phyloP scores from a whole-genome alignment of 1,139 yeast genomes.

The Saccharomycopsis crataegensis region DNA sequence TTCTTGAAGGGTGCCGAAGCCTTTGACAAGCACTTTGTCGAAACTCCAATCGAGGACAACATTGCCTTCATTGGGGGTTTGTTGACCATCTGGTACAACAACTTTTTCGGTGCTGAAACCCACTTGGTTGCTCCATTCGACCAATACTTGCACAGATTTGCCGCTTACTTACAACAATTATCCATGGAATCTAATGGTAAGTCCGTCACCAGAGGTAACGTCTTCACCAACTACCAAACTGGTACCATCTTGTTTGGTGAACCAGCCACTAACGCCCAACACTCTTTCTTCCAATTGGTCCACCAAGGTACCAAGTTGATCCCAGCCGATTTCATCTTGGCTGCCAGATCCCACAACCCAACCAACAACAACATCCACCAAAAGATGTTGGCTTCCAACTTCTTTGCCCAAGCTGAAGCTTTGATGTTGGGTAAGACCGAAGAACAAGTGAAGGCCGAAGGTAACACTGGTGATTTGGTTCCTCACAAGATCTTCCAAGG shows the following conservation, averaged over 20 bases:
- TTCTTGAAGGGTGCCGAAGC: conserved; percentile 98
- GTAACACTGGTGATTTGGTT: conserved; percentile 74
- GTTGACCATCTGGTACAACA: conserved; percentile 95
- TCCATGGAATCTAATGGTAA: conserved; percentile 99
- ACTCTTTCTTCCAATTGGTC: conserved; percentile 97
- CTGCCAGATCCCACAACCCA: conserved; percentile 98
- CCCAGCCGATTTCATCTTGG: conserved; percentile 93
- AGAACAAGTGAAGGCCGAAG: conserved; percentile 80
- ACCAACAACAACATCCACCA: conserved; percentile 91
- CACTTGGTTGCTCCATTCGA: conserved; percentile 98
- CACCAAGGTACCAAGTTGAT: conserved; percentile 98
- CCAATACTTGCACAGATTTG: conserved; percentile 98
- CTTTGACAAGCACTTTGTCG: conserved; percentile 80
- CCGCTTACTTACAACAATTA: conserved; percentile 96
- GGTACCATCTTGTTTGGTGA: conserved; percentile 96
- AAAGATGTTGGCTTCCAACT: conserved; percentile 95
- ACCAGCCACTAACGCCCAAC: conserved; percentile 98
- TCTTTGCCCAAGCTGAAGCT: conserved; percentile 97
- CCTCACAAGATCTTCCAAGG: conserved; percentile 97
- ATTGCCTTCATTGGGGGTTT: conserved; percentile 92
- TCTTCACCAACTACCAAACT: conserved; percentile 88
- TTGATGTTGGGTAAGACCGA: conserved; percentile 92
- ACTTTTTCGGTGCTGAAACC: conserved; percentile 96
- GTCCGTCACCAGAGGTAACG: conserved; percentile 87
- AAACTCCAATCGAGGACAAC: conserved; percentile 81